Percentiles rank a stretch among this genome's conserved stretches.
phyloP scores from a whole-genome alignment of 208 protist genomes.

The Leishmania martiniquensis region DNA sequence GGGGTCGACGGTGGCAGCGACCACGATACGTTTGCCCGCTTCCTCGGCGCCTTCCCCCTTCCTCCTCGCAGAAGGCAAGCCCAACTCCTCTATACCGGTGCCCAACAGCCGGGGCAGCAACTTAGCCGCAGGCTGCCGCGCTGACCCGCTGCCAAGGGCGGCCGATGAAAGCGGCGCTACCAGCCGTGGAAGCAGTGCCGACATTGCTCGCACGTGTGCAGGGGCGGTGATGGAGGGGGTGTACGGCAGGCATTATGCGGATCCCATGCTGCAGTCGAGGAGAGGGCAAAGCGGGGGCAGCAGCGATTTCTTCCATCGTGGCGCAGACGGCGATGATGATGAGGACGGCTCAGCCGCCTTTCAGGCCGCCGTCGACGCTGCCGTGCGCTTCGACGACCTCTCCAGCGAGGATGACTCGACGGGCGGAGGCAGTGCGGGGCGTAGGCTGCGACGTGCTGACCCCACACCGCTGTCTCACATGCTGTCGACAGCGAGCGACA shows the following conservation, averaged over 20 bases:
- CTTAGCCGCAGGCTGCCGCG: background rate
- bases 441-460: too few species aligned
- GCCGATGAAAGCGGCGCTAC: background rate
- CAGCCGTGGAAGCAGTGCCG: background rate
- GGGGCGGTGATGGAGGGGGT: background rate
- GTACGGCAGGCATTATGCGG: background rate
- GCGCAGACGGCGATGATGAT: conserved; percentile 1
- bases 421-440: background rate
- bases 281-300: background rate
- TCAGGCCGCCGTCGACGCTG: conserved; percentile 19
- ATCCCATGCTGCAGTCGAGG: conserved; percentile 2
- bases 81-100: background rate
- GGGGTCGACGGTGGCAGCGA: background rate
- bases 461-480: background rate
- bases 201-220: background rate
- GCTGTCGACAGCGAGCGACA: background rate
- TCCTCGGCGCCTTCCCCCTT: background rate
- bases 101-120: background rate
- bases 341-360: conserved; percentile 4
- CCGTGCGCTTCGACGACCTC: conserved; percentile 17
- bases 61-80: background rate
- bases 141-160: background rate
- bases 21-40: background rate
- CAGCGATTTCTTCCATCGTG: background rate
- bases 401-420: conserved; percentile 11